Evolutionary conservation across 805 yeast species (phyloP), one percentile per base, ranked within the genome.

Genomic region (Candida pseudofarinosa): DNA sequence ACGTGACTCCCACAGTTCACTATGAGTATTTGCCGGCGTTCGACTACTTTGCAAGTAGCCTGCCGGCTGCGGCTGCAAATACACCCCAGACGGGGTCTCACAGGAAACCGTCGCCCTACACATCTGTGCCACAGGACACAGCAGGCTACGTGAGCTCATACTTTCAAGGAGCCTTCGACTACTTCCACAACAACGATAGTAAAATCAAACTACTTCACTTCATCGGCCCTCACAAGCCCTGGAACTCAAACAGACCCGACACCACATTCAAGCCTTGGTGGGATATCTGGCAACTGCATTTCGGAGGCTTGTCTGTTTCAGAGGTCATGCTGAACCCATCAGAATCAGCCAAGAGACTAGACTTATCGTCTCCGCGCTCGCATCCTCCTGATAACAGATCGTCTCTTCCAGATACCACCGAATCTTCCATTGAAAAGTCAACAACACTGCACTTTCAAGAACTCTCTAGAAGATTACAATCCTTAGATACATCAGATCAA

Each of bases 1-100:
- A 91, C 56, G 95, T 91, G 26, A 91, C 97, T 53, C 63, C 79
- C 30, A 71, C 72, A 17, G 60, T 76, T 5, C 71, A 74, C 38
- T 87, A 87, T 56, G 83, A 87, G 62, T 85, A 82, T 62, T 65
- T 72, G 16, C 93, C 95, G 0, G 93, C 95, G 0, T 79, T 68
- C 55, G 63, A 61, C 33, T 74, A 76, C 55, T 87, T 82, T 56
- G 42, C 52, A 8, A 39, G 39, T 19, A 10, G 16, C n/a, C 20
- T 14, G 19, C 17, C 15, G 3, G 16, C 12, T 17, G 17, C 39
- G n/a, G 3, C 7, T 4, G 5, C 20, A 12, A 13, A 17, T 12
- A 37, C 41, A 41, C 28, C 28, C 10, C 6, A 23, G 10, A n/a
- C n/a, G n/a, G 13, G n/a, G 12, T 2, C 35, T 28, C 16, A 28